Base-by-base conservation (phyloP, 2,329 filamentous ascomycete genomes). In the Pleomassaria siparia region DNA sequence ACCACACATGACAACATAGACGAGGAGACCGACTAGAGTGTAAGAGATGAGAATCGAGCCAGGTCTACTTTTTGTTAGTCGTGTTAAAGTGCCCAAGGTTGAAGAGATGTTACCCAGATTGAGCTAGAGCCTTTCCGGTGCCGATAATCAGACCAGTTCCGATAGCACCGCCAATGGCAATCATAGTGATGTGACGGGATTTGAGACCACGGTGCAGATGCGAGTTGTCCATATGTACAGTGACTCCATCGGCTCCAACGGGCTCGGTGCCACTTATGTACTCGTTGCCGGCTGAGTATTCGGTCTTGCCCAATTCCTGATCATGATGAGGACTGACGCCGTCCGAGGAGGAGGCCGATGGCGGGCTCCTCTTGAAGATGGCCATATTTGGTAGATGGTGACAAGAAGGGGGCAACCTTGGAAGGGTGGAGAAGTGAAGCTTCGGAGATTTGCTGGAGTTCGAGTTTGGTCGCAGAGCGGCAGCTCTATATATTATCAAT, bases 1-100 rank as follows among this genome's bases (percentile, higher is more conserved):
- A 47, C 82, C 85, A 48, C 84, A 85, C 87, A 94, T 91, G 58
- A 94, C 88, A 33, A 90, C 74, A 70, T 85, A 94, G 56, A 92
- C 89, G 50, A 94, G 72, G 39, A 86, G 72, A 55, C 87, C 87
- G 55, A 89, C 80, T 52, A 87, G 68, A 29, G 81, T 77, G 72
- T 89, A 90, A 9, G 84, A 84, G 66, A 90, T 86, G 57, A 89
- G 77, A 65, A 89, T 82, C 9, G 85, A 82, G 16, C 75, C 86
- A 41, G 87, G 87, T 26, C 77, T 76, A 37, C 11, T 13, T 4
- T n/a, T 16, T 25, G 49, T 67, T 49, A 68, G 60, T 42, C 36
- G 28, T 21, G 8, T 45, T 42, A 12, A 25, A 29, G 36, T 30
- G 21, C 16, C 22, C 20, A 12, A 22, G 28, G 20, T 10, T 43